Conservation (phyloP, 2,329 filamentous ascomycete genomes). For the Ascochyta koolunga region DNA sequence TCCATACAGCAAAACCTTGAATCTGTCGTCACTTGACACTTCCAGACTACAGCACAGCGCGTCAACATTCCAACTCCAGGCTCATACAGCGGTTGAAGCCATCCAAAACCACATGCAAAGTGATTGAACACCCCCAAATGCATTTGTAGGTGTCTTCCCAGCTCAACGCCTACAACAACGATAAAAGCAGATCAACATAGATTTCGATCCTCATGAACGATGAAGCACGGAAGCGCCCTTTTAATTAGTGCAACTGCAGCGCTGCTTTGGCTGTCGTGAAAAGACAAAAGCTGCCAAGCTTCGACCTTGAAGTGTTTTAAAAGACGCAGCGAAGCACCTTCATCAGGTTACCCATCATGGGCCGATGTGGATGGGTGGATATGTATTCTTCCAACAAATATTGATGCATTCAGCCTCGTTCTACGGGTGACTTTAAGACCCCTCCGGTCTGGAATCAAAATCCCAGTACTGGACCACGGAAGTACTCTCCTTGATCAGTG, state of each 20-base stretch:
- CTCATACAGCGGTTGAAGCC: not conserved
- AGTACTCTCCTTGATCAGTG: too few species aligned
- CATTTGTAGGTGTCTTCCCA: not conserved
- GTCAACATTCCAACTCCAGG: not conserved
- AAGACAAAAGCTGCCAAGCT: not conserved
- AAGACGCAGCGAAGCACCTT: not conserved
- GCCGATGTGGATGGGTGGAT: too few species aligned
- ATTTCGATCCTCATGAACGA: not conserved
- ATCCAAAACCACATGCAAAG: not conserved
- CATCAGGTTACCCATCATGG: not conserved
- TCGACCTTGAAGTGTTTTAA: not conserved
- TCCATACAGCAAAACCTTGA: not conserved
- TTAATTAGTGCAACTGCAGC: not conserved
- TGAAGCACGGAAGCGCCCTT: not conserved
- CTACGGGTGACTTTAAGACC: too few species aligned
- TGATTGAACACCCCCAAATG: not conserved
- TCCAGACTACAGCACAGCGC: not conserved
- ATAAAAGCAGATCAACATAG: not conserved
- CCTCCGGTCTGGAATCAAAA: too few species aligned
- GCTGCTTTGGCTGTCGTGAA: not conserved
- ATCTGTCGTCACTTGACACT: not conserved
- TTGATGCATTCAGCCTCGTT: too few species aligned
- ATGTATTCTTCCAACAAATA: too few species aligned
- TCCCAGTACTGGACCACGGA: too few species aligned
- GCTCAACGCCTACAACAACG: not conserved